Evolutionary conservation across 495 filamentous ascomycete species (phyloP).

Genomic region (Polyplosphaeria fusca): DNA sequence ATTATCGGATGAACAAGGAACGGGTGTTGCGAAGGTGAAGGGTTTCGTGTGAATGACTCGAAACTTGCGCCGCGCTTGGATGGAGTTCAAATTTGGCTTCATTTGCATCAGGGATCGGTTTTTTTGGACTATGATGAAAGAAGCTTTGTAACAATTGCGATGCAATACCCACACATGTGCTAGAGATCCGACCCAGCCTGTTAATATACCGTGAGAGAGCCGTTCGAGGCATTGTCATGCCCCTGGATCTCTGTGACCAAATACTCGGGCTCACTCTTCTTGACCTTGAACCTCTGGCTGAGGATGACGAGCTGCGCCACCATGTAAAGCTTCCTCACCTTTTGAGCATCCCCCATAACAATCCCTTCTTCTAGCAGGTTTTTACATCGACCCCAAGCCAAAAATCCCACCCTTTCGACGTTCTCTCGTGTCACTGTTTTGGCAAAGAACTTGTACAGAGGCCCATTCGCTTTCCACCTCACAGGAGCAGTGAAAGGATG

Average conservation of each 20-base stretch:
- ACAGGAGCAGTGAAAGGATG: slow-evolving; percentile 46
- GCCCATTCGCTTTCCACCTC: slow-evolving; percentile 36
- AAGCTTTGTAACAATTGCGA: too few species aligned
- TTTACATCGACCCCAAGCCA: slow-evolving; percentile 36
- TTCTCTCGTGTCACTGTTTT: slow-evolving; percentile 42
- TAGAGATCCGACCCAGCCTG: too few species aligned
- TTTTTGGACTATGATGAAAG: too few species aligned
- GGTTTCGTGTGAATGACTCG: too few species aligned
- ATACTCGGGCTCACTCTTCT: slow-evolving; percentile 10
- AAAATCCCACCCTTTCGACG: slow-evolving; percentile 48
- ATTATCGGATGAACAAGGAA: too few species aligned
- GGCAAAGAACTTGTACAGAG: slow-evolving; percentile 41
- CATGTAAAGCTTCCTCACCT: slow-evolving; percentile 24
- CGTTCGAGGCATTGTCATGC: too few species aligned
- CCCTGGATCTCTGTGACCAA: background rate
- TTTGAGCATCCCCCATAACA: slow-evolving; percentile 16
- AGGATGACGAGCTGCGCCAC: slow-evolving; percentile 34
- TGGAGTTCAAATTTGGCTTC: too few species aligned
- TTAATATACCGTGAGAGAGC: too few species aligned
- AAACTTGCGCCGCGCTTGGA: too few species aligned
- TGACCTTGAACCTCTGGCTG: slow-evolving; percentile 29
- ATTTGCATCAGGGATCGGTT: too few species aligned
- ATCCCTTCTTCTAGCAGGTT: slow-evolving; percentile 39
- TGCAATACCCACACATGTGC: too few species aligned
- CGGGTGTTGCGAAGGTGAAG: too few species aligned